Base-by-base conservation (phyloP, 2,329 filamentous ascomycete species). In the Fusarium tanahbumbuense region DNA sequence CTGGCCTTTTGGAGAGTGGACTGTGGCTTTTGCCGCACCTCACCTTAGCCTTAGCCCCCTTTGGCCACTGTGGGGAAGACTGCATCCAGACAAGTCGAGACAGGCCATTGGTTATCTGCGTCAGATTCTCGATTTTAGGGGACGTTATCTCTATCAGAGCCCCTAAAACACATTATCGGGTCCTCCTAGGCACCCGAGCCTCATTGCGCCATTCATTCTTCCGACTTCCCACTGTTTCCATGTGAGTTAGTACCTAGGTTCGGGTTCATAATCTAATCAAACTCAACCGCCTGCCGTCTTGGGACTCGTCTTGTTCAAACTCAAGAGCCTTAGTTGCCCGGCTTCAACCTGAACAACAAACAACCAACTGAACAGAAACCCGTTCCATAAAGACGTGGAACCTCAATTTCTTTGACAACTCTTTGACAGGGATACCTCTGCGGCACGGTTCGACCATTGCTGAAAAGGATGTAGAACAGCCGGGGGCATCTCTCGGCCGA, bases 1-100 rank as follows among this genome's bases (percentile, higher is more conserved):
- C 68, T 76, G 74, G 74, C 74, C 74, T 76, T 75, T 76, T 62
- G 64, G 70, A 60, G 62, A 55, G 53, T 70, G 56, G 62, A 58
- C 50, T 53, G 55, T 71, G 67, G 68, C 64, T 68, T 71, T 60
- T 55, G 58, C 59, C 63, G 68, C 68, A 70, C 41, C 57, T 37
- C 34, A 37, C 34, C 34, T 37, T 37, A 37, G 34, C 34, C 67
- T 68, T 68, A 67, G 54, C 67, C 67, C 46, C 50, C 58, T 71
- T 71, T 68, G 60, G 67, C 67, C 65, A 67, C 68, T 71, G 68
- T 71, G 68, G 68, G 68, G 68, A 70, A 70, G 57, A n/a, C 61
- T 32, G 16, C 46, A 50, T 56, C 50, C 40, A 48, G 48, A 41
- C 56, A 56, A 41, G 12, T 44, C 44, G 25, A 27, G 47, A 53